A percentile compares a stretch with the other conserved stretches of the same genome.
These are phyloP conservation scores for Leptosphaerulina australis DNA, from an alignment of 2,329 filamentous ascomycete species.

Conservation along the genomic window DNA sequence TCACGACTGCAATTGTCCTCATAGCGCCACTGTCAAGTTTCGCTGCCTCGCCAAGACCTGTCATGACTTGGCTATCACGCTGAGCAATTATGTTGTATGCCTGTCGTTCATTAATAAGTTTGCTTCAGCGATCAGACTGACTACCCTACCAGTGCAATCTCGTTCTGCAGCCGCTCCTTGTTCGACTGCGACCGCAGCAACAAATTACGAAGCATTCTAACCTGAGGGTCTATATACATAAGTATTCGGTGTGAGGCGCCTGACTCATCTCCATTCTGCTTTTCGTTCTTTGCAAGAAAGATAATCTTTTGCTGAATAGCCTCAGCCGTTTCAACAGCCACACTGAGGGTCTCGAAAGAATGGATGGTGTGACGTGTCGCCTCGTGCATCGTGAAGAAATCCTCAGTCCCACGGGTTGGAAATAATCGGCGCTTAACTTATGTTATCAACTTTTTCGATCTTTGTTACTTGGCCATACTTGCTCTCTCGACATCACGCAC, in stretches of 20 bases:
- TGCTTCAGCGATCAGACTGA: background rate
- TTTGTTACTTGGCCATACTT: background rate
- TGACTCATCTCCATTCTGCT: no score
- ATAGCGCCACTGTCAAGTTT: constrained; percentile 23
- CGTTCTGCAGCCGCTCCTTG: constrained; percentile 27
- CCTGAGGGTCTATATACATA: constrained; percentile 13
- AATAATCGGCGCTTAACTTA: constrained; percentile 7
- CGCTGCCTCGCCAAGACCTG: constrained; percentile 21
- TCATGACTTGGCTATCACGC: constrained; percentile 26
- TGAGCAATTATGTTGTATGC: constrained; percentile 29
- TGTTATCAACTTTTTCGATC: background rate
- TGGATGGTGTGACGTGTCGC: constrained; percentile 25
- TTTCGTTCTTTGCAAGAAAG: background rate
- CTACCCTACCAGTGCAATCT: constrained; percentile 22
- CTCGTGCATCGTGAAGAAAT: constrained; percentile 24
- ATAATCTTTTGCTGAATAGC: constrained; percentile 11
- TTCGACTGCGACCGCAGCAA: constrained; percentile 21
- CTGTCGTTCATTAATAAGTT: constrained; percentile 10
- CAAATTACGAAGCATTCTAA: constrained; percentile 20
- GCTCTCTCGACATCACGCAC: constrained; percentile 23
- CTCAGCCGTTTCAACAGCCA: constrained; percentile 15
- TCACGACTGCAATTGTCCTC: constrained; percentile 27
- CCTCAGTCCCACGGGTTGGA: background rate
- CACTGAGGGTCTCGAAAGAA: constrained; percentile 20
- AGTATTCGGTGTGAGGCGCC: background rate